Evolutionary conservation across 768 basidiomycete genomes (phyloP), one percentile per base, ranked within the genome.

Genomic region (Boletus subcaerulescens): DNA sequence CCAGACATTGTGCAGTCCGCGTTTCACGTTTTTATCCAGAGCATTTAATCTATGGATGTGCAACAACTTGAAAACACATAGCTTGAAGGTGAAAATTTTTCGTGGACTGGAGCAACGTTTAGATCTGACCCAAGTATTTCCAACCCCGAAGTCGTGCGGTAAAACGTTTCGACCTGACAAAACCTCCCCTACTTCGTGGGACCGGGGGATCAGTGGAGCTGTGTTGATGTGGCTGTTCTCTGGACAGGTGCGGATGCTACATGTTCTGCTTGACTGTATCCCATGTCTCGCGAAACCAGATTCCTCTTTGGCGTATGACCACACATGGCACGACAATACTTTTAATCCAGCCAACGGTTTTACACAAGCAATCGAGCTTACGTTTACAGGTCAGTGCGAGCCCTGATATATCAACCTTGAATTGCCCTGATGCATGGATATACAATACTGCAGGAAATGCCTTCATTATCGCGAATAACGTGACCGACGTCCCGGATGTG

Each of bases 251-350:
- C 45, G 8, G 29, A 13, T 44, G 38, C n/a, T 32, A 22, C 18
- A 43, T 9, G 1, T 31, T 26, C 11, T 53, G 12, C 45, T 55
- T n/a, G 11, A 36, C 12, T 64, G 63, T n/a, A 7, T 50, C 1
- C 3, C 0, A 2, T 65, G 63, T 7, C 0, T 13, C 2, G 53
- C 17, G 3, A 2, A 26, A 0, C 60, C 52, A 6, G 39, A 59
- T 41, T 29, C 55, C 4, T 13, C 53, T 0, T 11, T 3, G 17
- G 57, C 47, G 2, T 55, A 62, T 22, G 31, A 59, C 9, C 50
- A 29, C 4, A 64, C 63, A 40, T 64, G 63, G 63, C 63, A 65
- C n/a, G 63, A 59, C 5, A 1, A 42, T 2, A 64, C 53, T 5
- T 59, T 11, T n/a, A 0, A 1, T 36, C 24, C 32, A 2, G 3